Conservation (phyloP, 495 filamentous ascomycete species). For the Aspergillus leporis region DNA sequence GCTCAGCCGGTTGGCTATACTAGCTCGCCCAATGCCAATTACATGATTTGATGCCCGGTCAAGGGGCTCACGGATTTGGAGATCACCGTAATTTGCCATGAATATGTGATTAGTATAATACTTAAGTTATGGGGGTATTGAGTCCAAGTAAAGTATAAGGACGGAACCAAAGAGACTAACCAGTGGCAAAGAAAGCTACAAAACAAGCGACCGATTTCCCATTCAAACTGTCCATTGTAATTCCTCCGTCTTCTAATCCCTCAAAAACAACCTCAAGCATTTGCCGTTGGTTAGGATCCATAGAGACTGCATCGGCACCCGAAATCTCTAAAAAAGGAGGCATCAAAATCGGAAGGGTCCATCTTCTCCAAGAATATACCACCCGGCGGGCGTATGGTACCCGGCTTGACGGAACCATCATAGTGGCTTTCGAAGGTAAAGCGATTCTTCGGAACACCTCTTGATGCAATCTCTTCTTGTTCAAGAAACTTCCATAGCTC, state of each 20-base stretch:
- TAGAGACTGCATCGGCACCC: background rate
- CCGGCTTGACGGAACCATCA: constrained; percentile 8
- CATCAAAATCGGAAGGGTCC: constrained; percentile 9
- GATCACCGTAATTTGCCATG: too few relatives aligned
- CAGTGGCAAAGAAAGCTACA: constrained; percentile 21
- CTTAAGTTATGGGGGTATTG: too few relatives aligned
- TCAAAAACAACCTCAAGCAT: constrained; percentile 53
- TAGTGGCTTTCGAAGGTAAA: constrained; percentile 4
- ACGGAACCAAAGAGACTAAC: too few relatives aligned
- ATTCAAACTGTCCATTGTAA: constrained; percentile 21
- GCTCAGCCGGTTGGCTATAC: too few relatives aligned
- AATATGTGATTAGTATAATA: too few relatives aligned
- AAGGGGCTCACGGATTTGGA: too few relatives aligned
- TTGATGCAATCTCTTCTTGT: background rate
- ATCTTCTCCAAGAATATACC: constrained; percentile 15
- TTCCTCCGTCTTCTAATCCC: constrained; percentile 51
- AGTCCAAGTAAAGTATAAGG: too few relatives aligned
- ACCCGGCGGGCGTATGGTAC: constrained; percentile 6
- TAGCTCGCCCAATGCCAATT: too few relatives aligned
- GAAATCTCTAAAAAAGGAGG: constrained; percentile 10
- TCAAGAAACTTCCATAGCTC: constrained; percentile 12
- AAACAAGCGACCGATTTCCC: constrained; percentile 29
- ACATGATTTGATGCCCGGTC: too few relatives aligned
- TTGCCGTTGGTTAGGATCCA: constrained; percentile 34
- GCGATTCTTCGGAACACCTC: background rate